These are phyloP conservation scores for Trapa bicornis DNA, from an alignment of 345 rosid genomes.

Conservation along the genomic window DNA sequence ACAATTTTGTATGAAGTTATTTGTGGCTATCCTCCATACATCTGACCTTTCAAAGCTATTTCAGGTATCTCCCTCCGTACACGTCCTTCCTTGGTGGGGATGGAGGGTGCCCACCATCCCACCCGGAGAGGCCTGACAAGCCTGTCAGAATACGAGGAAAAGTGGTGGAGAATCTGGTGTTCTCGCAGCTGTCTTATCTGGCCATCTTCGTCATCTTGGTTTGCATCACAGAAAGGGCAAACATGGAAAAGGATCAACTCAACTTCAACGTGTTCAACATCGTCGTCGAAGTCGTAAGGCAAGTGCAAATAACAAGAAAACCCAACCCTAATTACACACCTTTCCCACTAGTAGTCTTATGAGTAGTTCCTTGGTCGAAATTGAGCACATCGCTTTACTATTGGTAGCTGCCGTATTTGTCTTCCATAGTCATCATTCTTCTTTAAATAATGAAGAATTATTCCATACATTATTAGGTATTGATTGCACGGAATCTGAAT, in stretches of 20 bases:
- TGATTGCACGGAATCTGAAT: no score
- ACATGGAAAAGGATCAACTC: slow-evolving; percentile 23
- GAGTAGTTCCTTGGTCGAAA: no score
- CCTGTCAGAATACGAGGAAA: slow-evolving; percentile 1
- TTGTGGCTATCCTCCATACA: no score
- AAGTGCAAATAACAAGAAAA: no score
- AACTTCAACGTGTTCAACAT: slow-evolving; percentile 25
- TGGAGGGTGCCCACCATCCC: not conserved
- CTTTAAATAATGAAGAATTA: no score
- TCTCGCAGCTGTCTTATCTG: slow-evolving; percentile 24
- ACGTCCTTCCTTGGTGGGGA: slow-evolving; percentile 11
- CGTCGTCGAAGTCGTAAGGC: slow-evolving; percentile 24
- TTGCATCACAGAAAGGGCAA: slow-evolving; percentile 26
- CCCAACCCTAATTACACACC: no score
- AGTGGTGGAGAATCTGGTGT: slow-evolving; percentile 12
- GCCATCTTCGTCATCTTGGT: slow-evolving; percentile 18
- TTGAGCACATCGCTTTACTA: no score
- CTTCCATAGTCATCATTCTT: no score
- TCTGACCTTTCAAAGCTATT: not conserved
- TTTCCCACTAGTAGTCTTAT: no score
- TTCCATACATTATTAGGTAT: no score
- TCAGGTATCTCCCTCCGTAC: slow-evolving; percentile 32
- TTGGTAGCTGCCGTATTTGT: no score
- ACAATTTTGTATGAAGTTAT: no score
- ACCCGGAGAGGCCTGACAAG: not conserved